A percentile compares a stretch with the other conserved stretches of the same genome.
phyloP scores from a whole-genome alignment of 176 grass and related monocot species.

The Typha latifolia region DNA sequence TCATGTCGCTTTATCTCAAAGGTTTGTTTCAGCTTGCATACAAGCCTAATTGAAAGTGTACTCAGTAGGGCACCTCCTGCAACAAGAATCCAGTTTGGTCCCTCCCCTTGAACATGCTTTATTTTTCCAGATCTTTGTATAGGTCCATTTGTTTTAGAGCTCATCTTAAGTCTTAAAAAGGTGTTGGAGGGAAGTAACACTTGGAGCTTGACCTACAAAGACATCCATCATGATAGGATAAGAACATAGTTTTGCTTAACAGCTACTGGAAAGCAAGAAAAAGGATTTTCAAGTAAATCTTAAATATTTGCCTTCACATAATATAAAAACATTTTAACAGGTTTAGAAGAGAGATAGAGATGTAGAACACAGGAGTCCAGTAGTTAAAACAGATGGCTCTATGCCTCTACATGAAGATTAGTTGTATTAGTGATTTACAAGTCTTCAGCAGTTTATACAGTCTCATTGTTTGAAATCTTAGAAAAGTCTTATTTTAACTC shows the following conservation, averaged over 20 bases:
- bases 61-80: constrained; percentile 67
- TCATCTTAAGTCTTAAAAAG: constrained; percentile 39
- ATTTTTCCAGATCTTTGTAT: constrained; percentile 44
- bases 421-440: too few species aligned
- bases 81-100: constrained; percentile 91
- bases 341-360: background rate
- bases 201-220: constrained; percentile 25
- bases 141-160: constrained; percentile 49
- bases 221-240: constrained; percentile 13
- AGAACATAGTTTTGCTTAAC: constrained; percentile 12
- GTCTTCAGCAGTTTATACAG: too few species aligned
- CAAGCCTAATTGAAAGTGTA: constrained; percentile 67
- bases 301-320: constrained; percentile 2
- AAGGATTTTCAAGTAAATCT: background rate
- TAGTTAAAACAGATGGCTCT: background rate
- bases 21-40: constrained; percentile 73
- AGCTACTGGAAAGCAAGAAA: constrained; percentile 9
- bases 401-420: background rate
- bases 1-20: constrained; percentile 53
- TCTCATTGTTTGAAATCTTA: too few species aligned
- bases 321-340: background rate
- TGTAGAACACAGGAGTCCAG: background rate
- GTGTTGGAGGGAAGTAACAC: constrained; percentile 22
- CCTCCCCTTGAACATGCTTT: constrained; percentile 50
- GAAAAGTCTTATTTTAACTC: too few species aligned